These are phyloP conservation scores for Ramichloridium luteum DNA, from an alignment of 2,329 filamentous ascomycete genomes.

Conservation along the genomic window DNA sequence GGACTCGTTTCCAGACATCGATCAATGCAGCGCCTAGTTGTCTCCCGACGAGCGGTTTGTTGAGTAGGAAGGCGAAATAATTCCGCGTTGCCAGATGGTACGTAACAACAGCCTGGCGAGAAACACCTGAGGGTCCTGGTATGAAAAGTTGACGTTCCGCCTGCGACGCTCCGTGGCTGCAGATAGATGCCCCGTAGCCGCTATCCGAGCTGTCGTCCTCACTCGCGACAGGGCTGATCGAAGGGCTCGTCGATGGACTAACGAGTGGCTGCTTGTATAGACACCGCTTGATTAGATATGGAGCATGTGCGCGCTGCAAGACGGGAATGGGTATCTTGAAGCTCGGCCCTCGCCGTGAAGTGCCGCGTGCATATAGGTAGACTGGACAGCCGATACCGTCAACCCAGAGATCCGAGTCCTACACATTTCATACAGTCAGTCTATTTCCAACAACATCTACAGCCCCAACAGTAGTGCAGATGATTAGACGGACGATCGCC, in stretches of 20 bases:
- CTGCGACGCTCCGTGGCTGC: conserved; percentile 5
- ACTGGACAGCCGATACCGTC: conserved; percentile 56
- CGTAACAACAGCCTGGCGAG: conserved; percentile 43
- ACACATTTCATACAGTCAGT: no score
- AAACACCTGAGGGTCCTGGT: conserved; percentile 46
- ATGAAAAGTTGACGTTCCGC: conserved; percentile 46
- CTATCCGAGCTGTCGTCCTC: conserved; percentile 20
- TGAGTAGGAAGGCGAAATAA: conserved; percentile 59
- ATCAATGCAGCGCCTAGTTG: conserved; percentile 53
- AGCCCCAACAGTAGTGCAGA: no score
- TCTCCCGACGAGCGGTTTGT: conserved; percentile 54
- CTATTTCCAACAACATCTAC: no score
- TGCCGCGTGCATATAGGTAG: conserved; percentile 54
- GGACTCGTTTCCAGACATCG: conserved; percentile 52
- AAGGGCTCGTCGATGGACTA: conserved; percentile 3
- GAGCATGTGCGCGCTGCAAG: conserved; percentile 47
- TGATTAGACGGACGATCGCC: no score
- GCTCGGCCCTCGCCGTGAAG: conserved; percentile 53
- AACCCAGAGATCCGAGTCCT: conserved; percentile 64
- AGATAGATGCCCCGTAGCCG: conserved; percentile 15
- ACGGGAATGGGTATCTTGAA: conserved; percentile 52
- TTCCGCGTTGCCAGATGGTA: conserved; percentile 62
- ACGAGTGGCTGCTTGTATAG: conserved; percentile 15
- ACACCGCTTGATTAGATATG: conserved; percentile 44
- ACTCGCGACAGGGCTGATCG: conserved; percentile 7